Percentiles rank a stretch among this genome's conserved stretches.
Conservation (phyloP, 2,329 filamentous ascomycete genomes). For the Colletotrichum endophyticum region DNA sequence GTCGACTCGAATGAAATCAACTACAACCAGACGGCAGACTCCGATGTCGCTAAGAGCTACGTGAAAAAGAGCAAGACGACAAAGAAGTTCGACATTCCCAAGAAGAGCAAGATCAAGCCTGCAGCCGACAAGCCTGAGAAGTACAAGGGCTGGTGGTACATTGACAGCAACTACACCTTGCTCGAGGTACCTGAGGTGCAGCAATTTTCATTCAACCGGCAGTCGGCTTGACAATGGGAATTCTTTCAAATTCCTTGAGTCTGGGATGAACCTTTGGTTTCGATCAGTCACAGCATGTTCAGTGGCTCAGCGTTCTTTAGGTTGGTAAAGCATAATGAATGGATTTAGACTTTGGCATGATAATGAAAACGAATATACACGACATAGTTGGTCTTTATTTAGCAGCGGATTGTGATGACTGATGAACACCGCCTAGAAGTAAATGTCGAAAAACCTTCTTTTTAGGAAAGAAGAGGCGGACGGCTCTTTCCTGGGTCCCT, state of each 20-base stretch:
- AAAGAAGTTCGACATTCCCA: constrained; percentile 33
- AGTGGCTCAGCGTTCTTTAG: background rate
- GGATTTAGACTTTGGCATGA: background rate
- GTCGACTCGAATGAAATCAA: constrained; percentile 42
- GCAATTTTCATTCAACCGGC: background rate
- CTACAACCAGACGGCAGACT: constrained; percentile 43
- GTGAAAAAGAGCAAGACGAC: constrained; percentile 34
- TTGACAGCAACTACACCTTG: constrained; percentile 35
- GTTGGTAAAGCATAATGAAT: background rate
- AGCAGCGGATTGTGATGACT: background rate
- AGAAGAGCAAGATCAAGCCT: constrained; percentile 30
- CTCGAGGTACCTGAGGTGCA: constrained; percentile 22
- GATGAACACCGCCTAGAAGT: background rate
- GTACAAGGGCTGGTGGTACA: constrained; percentile 42
- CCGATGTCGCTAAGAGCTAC: constrained; percentile 34
- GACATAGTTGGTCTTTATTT: background rate
- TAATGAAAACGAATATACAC: background rate
- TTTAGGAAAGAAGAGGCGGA: background rate
- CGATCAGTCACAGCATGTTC: background rate
- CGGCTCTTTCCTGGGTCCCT: background rate
- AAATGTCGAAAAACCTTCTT: background rate
- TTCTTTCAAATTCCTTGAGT: no score
- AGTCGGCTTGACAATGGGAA: background rate
- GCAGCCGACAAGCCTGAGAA: constrained; percentile 33
- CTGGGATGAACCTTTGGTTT: background rate